These are phyloP conservation scores for Stereocaulon alpinum DNA, from an alignment of 495 filamentous ascomycete species.

Conservation along the genomic window DNA sequence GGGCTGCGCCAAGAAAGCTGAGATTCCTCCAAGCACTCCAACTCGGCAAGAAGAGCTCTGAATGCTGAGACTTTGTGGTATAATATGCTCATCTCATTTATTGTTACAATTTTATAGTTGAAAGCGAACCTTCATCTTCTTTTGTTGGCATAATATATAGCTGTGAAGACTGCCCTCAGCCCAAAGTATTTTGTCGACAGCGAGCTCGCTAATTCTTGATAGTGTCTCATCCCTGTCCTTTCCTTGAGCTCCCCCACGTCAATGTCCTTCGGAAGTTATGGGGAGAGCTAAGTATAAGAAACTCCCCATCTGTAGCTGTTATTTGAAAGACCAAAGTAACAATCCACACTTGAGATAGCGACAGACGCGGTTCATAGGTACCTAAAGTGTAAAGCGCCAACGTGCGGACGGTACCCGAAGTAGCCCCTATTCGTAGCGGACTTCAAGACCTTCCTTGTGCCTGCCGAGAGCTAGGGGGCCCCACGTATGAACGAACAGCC, in stretches of 20 bases:
- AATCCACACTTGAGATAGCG: no score
- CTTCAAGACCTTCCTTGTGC: neutral
- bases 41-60: no score
- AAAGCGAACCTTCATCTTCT: no score
- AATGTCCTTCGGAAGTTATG: neutral
- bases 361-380: neutral
- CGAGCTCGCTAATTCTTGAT: slow-evolving; percentile 1
- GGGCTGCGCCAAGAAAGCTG: no score
- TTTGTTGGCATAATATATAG: no score
- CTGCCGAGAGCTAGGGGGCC: slow-evolving; percentile 8
- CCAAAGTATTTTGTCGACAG: no score
- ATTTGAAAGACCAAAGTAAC: no score
- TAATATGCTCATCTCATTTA: no score
- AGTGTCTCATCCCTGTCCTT: neutral
- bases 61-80: no score
- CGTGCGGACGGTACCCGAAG: neutral
- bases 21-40: no score
- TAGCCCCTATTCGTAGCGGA: slow-evolving; percentile 1
- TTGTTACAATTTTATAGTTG: no score
- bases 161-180: no score
- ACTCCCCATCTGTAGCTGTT: neutral
- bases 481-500: neutral
- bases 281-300: neutral
- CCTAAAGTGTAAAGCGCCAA: neutral
- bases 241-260: neutral